Base-by-base conservation (phyloP, 345 rosid species). In the Melastoma malabathricum region DNA sequence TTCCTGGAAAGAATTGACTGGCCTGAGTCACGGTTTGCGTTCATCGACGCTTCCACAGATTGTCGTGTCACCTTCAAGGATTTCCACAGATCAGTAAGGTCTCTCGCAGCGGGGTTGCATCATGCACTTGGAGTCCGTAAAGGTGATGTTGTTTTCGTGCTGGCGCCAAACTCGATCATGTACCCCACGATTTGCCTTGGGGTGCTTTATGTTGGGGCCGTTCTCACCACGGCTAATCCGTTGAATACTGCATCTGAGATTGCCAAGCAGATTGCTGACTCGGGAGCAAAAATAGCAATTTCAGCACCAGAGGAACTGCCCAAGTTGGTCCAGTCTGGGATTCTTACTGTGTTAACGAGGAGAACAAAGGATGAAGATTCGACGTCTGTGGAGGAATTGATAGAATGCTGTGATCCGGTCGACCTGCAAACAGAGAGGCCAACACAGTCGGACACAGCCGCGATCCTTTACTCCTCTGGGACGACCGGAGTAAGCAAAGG, bases 401-500 rank as follows among this genome's bases (percentile, higher is more conserved):
- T 78, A 6, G 72, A 71, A 39, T 52, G 73, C 43, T 53, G 74
- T 10, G 79, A 75, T 43, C 68, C 75, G 10, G 18, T 31, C 0
- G 71, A 72, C 25, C 51, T 60, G 44, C 65, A 70, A 0, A 47
- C 5, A 9, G 45, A 51, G 22, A 48, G 52, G 44, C 23, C 74
- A 19, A 57, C 47, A 9, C 89, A 78, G 50, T 29, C 69, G 0
- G 82, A 82, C 54, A 76, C 72, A 2, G 84, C 84, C 0, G 77
- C 89, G 4, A 45, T 82, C 20, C 66, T 78, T 2, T 82, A 78
- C 67, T 82, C 84, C 15, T 82, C 89, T 15, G 89, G 82, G 13
- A 82, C 89, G 10, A 74, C 82, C 0, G 84, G 89, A 10, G 61
- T 61, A 12, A 82, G 82, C 63, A 82, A 82, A 58, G 89, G 89